A percentile compares a stretch with the other conserved stretches of the same genome.
Evolutionary conservation across 1,284 basidiomycete species (phyloP).

Genomic region (Melampsora occidentalis): DNA sequence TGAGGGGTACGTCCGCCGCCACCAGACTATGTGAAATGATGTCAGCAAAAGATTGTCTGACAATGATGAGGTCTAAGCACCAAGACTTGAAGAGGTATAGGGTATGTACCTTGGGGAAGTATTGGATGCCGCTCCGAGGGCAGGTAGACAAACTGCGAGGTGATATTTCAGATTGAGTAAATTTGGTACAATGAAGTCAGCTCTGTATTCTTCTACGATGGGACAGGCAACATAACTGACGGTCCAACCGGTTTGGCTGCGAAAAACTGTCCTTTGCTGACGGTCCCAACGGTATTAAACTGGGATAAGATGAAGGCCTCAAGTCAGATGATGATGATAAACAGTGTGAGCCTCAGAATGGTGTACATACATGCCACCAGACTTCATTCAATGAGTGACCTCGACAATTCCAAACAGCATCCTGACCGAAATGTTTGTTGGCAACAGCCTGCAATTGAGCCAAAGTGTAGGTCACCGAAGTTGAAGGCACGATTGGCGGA

Average conservation of each 20-base stretch:
- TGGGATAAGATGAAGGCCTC: neutral
- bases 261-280: slow-evolving; percentile 24
- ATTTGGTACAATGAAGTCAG: neutral
- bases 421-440: slow-evolving; percentile 25
- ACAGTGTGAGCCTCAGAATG: neutral
- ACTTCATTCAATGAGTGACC: slow-evolving; percentile 41
- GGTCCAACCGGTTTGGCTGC: slow-evolving; percentile 38
- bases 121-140: slow-evolving; percentile 34
- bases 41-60: neutral
- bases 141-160: slow-evolving; percentile 29
- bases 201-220: neutral
- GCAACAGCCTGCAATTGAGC: slow-evolving; percentile 58
- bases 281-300: slow-evolving; percentile 25
- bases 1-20: neutral
- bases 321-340: neutral
- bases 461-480: slow-evolving; percentile 62
- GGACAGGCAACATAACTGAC: slow-evolving; percentile 2
- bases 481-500: slow-evolving; percentile 63
- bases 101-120: slow-evolving; percentile 28
- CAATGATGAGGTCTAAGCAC: neutral
- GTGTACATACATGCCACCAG: slow-evolving; percentile 38
- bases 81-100: neutral
- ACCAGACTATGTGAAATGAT: neutral
- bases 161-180: neutral
- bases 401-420: slow-evolving; percentile 36